Conservation (phyloP, 2,329 filamentous ascomycete species). For the Bipolaris oryzae region DNA sequence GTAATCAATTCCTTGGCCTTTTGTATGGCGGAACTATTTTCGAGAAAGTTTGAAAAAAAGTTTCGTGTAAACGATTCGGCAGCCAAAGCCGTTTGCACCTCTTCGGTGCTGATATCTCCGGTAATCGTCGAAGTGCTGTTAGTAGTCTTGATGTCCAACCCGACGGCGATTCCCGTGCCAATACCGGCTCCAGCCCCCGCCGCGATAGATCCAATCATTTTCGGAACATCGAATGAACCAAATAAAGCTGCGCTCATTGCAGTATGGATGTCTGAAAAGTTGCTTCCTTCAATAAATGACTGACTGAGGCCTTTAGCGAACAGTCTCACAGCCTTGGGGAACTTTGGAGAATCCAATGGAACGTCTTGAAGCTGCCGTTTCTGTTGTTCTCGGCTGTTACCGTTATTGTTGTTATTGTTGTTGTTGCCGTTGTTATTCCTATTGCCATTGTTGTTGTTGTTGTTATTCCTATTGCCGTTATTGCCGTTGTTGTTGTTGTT, state of each 20-base stretch:
- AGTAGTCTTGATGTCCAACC: conserved; percentile 22
- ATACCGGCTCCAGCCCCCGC: conserved; percentile 39
- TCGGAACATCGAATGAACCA: conserved; percentile 14
- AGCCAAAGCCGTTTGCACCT: conserved; percentile 23
- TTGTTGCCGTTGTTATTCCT: no score
- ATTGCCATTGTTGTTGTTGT: no score
- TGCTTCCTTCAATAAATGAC: conserved; percentile 29
- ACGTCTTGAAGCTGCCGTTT: background rate
- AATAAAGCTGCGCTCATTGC: conserved; percentile 8
- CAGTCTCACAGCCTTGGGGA: conserved; percentile 25
- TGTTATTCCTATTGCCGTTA: no score
- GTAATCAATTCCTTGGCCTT: conserved; percentile 8
- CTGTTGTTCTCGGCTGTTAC: background rate
- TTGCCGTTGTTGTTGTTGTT: background rate
- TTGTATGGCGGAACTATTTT: conserved; percentile 28
- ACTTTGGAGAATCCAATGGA: conserved; percentile 3
- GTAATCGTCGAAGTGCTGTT: conserved; percentile 9
- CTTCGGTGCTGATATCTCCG: conserved; percentile 13
- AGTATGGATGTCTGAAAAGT: conserved; percentile 22
- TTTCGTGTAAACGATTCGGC: conserved; percentile 32
- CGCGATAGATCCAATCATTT: conserved; percentile 28
- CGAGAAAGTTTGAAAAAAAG: conserved; percentile 29
- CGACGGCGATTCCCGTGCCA: conserved; percentile 33
- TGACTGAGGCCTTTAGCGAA: conserved; percentile 37
- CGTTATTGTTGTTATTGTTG: no score